Percentiles rank a stretch among this genome's conserved stretches.
Conservation (phyloP, 805 yeast species). For the Metahyphopichia silvanorum region DNA sequence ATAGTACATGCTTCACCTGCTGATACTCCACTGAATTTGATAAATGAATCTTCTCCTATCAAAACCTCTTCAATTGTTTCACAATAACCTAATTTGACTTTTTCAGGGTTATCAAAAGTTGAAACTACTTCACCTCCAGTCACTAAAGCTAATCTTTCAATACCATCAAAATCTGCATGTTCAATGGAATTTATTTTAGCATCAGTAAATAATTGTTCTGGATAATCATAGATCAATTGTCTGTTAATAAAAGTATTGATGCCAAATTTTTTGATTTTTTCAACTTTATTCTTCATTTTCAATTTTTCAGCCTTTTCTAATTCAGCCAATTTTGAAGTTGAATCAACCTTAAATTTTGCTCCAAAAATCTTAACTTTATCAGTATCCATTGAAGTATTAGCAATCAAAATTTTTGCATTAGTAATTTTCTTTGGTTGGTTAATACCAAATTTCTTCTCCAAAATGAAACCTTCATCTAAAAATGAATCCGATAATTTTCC, state of each 20-base stretch:
- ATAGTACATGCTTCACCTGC: constrained; percentile 96
- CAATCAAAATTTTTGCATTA: constrained; percentile 84
- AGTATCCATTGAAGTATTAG: constrained; percentile 95
- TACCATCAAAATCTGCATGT: constrained; percentile 98
- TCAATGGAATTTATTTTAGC: constrained; percentile 86
- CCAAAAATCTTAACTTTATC: constrained; percentile 98
- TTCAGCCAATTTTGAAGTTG: constrained; percentile 91
- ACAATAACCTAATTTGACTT: constrained; percentile 83
- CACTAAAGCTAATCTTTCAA: constrained; percentile 91
- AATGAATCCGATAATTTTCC: constrained; percentile 90
- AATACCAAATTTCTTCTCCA: constrained; percentile 89
- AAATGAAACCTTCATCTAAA: constrained; percentile 92
- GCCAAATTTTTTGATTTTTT: constrained; percentile 82
- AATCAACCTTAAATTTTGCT: constrained; percentile 94
- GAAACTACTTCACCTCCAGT: constrained; percentile 99
- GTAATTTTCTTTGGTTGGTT: constrained; percentile 84
- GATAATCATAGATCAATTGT: constrained; percentile 96
- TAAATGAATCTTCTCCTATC: constrained; percentile 88
- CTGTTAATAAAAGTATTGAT: constrained; percentile 91
- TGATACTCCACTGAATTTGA: constrained; percentile 91
- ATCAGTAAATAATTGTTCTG: constrained; percentile 92
- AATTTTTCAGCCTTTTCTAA: constrained; percentile 90
- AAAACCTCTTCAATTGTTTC: constrained; percentile 86
- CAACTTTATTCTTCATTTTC: constrained; percentile 88
- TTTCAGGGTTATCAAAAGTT: constrained; percentile 89